Evolutionary conservation across 306 rosid species (phyloP), one percentile per base, ranked within the genome.

Genomic region (Quercus suber): DNA sequence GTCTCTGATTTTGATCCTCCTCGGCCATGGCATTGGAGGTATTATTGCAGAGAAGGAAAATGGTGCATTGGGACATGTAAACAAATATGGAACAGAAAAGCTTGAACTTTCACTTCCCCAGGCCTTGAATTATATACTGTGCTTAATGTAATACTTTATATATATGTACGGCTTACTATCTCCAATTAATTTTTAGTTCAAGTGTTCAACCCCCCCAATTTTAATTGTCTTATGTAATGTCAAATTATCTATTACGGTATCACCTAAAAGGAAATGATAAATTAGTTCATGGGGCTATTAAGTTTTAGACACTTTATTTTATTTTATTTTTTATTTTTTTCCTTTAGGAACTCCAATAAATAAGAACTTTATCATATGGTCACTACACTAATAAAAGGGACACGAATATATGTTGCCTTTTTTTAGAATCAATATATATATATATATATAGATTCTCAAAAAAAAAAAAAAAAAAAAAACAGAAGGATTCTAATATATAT

Each of bases 31-130:
- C 74, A 35, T 63, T 68, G 73, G 74, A 75, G 82, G 74, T 65
- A 71, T 67, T 56, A 72, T 61, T 31, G 80, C 60, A 31, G 81
- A 67, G 82, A 71, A 30, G 79, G 73, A 74, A 57, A 10, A 65
- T n/a, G 80, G 72, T 2, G 81, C 84, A 84, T 71, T 59, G 81
- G 85, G n/a, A 76, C 25, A 73, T 76, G 73, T 78, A 43, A 79
- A 65, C 71, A 67, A 33, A 31, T 8, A 41, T 31, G 49, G 71
- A 8, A 67, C 23, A 67, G 51, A 67, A 31, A 9, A 33, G 51
- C 72, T 8, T 19, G 51, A 67, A 33, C 27, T 55, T 49, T 30
- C 57, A 6, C 37, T 60, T 30, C 71, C 49, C 51, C 45, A 59
- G 60, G 23, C 55, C 28, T 19, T 35, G 64, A 64, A 4, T 64